Evolutionary conservation across 2,329 filamentous ascomycete genomes (phyloP).

Genomic region (Magnaporthiopsis poae): DNA sequence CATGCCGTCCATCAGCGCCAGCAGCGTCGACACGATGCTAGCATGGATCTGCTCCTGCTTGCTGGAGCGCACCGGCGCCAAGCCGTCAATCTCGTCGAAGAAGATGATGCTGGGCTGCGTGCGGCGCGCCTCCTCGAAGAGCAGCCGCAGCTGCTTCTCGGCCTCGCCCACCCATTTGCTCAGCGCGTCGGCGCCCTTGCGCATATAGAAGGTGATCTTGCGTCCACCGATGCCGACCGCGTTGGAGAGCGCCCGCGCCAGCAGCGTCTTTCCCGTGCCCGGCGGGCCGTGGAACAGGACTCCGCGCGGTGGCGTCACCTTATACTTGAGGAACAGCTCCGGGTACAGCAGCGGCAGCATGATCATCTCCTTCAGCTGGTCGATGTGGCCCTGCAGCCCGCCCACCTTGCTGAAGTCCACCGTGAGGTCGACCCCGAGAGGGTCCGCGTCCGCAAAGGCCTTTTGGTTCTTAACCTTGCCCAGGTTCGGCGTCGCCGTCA

Average conservation of each 20-base stretch:
- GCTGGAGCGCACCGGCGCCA: conserved; percentile 90
- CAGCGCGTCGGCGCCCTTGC: conserved; percentile 91
- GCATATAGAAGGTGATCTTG: conserved; percentile 99
- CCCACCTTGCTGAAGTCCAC: conserved; percentile 93
- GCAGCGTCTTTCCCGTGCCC: conserved; percentile 93
- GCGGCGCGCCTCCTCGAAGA: conserved; percentile 91
- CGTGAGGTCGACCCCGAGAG: conserved; percentile 81
- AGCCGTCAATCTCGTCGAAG: conserved; percentile 95
- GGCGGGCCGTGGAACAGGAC: conserved; percentile 95
- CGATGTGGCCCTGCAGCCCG: conserved; percentile 84
- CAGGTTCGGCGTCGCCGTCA: conserved; percentile 60
- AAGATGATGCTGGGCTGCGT: conserved; percentile 99
- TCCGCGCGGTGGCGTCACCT: conserved; percentile 86
- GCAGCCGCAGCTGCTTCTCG: conserved; percentile 80
- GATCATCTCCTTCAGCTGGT: conserved; percentile 98
- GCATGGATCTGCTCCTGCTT: conserved; percentile 99
- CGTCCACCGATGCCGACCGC: conserved; percentile 79
- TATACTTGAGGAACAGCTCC: conserved; percentile 82
- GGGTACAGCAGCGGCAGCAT: conserved; percentile 87
- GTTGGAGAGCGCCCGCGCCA: conserved; percentile 84
- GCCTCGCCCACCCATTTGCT: conserved; percentile 99
- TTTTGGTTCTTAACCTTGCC: conserved; percentile 92
- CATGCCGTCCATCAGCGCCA: conserved; percentile 95
- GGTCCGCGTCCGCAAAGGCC: conserved; percentile 84
- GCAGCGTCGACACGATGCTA: conserved; percentile 88